A percentile compares a stretch with the other conserved stretches of the same genome.
Evolutionary conservation across 2,329 filamentous ascomycete species (phyloP).

Genomic region (Ambrosiella beaveri): DNA sequence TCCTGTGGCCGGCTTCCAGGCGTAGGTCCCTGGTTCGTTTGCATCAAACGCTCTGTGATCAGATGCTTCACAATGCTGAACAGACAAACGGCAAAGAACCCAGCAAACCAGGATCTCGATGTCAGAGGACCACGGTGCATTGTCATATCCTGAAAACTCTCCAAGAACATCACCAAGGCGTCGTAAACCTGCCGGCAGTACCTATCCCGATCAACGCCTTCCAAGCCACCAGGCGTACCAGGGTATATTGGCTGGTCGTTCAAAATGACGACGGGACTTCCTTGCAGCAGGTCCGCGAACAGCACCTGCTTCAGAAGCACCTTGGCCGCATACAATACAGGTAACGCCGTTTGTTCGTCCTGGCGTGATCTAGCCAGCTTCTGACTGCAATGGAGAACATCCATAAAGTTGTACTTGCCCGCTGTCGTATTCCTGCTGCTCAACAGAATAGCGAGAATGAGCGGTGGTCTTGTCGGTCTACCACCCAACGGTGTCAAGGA

Average conservation of each 20-base stretch:
- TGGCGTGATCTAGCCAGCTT: slow-evolving; percentile 31
- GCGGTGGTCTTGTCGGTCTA: slow-evolving; percentile 26
- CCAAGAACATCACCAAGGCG: slow-evolving; percentile 34
- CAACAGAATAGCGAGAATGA: slow-evolving; percentile 32
- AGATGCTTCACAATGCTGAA: slow-evolving; percentile 38
- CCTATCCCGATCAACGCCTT: slow-evolving; percentile 30
- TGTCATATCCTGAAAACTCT: slow-evolving; percentile 32
- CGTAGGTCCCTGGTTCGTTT: neutral
- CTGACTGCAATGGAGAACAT: slow-evolving; percentile 33
- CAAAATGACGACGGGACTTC: slow-evolving; percentile 26
- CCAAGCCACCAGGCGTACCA: slow-evolving; percentile 17
- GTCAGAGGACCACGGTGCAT: slow-evolving; percentile 23
- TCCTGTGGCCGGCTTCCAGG: slow-evolving; percentile 16
- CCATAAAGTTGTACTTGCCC: slow-evolving; percentile 34
- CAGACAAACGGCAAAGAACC: slow-evolving; percentile 39
- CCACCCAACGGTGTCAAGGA: slow-evolving; percentile 16
- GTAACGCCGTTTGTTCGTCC: slow-evolving; percentile 30
- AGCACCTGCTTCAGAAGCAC: slow-evolving; percentile 36
- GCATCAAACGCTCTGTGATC: slow-evolving; percentile 19
- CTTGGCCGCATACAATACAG: slow-evolving; percentile 36
- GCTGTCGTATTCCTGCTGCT: slow-evolving; percentile 33
- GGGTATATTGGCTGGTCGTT: slow-evolving; percentile 18
- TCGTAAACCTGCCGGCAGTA: slow-evolving; percentile 32
- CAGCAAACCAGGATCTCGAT: slow-evolving; percentile 31
- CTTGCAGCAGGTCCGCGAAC: slow-evolving; percentile 35